A percentile compares a stretch with the other conserved stretches of the same genome.
Evolutionary conservation across 2,329 filamentous ascomycete genomes (phyloP).

Genomic region (Metarhizium guizhouense): DNA sequence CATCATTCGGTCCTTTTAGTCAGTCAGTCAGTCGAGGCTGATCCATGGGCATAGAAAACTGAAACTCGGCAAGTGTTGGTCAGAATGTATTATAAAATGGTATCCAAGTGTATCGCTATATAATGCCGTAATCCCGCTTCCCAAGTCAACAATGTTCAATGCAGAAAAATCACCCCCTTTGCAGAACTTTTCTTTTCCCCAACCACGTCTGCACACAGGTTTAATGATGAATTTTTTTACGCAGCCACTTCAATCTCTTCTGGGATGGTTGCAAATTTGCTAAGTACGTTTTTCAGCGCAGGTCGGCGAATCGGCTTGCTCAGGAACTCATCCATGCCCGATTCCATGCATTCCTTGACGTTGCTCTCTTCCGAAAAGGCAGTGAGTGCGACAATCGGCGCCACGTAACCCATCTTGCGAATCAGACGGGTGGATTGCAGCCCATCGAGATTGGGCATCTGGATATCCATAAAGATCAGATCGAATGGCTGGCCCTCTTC

Average conservation of each 20-base stretch:
- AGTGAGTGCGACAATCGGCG: slow-evolving; percentile 83
- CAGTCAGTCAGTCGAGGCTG: no score
- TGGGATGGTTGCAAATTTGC: slow-evolving; percentile 72
- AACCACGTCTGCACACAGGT: no score
- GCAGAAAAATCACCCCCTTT: no score
- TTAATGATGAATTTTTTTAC: background rate
- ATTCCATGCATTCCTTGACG: slow-evolving; percentile 75
- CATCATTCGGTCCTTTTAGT: no score
- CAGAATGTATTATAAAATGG: no score
- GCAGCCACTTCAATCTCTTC: slow-evolving; percentile 44
- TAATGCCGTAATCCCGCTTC: background rate
- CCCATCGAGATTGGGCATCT: slow-evolving; percentile 90
- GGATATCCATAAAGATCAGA: slow-evolving; percentile 92
- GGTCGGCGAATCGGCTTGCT: slow-evolving; percentile 70
- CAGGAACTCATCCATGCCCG: slow-evolving; percentile 87
- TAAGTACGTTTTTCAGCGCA: slow-evolving; percentile 76
- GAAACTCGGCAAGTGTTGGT: no score
- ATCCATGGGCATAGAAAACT: no score
- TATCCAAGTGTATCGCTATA: no score
- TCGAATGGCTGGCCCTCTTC: slow-evolving; percentile 64
- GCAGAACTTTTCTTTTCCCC: no score
- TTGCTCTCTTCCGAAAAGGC: slow-evolving; percentile 89
- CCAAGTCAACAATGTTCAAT: no score
- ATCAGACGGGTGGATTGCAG: slow-evolving; percentile 80
- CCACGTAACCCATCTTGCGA: slow-evolving; percentile 74